Base-by-base conservation (phyloP, 305 asterid species). In the Fraxinus nigra region DNA sequence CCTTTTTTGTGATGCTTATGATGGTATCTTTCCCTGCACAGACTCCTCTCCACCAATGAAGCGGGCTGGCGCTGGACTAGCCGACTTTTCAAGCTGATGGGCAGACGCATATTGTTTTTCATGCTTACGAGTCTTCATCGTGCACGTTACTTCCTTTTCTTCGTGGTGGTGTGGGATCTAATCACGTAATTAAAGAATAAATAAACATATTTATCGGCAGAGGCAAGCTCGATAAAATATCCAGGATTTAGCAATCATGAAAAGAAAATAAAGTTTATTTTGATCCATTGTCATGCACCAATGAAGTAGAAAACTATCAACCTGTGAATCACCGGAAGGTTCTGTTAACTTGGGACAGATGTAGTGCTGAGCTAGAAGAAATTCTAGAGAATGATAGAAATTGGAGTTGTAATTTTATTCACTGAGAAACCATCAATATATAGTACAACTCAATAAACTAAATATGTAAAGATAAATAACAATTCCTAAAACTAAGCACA, bases 121-220 rank as follows among this genome's bases (percentile, higher is more conserved):
- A 77, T 79, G 88, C 82, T 81, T 90, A 70, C 78, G 88, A 82
- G 80, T 83, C 90, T 37, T 89, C 91, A 43, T 32, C 40, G 3
- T 88, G 92, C 14, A 84, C 82, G 35, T 78, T 82, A n/a, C 75
- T 87, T 83, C 91, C 86, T 85, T 86, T 86, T 84, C 93, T 90
- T 84, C 95, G 87, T 4, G 98, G 98, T 28, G 98, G 98, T n/a
- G 95, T 63, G 97, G 98, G 80, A 86, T 85, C 98, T 92, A 56
- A 61, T 76, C 40, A 78, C 80, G 46, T 34, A 73, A 70, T 72
- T 73, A 11, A 26, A 43, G 32, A 70, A 5, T 2, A 16, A 37
- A 37, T 7, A 37, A 37, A 20, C 26, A 14, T 35, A 7, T 43
- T 11, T 59, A n/a, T 51, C 67, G 26, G 63, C 85, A 85, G 9